Base-by-base conservation (phyloP, 2,329 filamentous ascomycete genomes). In the Alternaria gaisen region DNA sequence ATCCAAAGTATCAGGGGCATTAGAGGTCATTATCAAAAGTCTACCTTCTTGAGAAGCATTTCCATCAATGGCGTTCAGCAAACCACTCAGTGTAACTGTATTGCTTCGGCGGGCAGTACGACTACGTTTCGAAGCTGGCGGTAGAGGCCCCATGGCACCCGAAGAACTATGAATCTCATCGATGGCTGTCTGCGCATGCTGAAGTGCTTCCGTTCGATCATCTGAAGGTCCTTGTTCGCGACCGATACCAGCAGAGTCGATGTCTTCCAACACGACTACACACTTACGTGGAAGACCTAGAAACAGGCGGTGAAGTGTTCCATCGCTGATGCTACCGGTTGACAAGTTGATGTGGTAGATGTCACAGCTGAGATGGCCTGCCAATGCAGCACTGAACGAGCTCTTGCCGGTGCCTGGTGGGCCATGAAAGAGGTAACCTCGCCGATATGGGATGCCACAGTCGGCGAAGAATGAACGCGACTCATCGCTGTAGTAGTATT, bases 1-100 rank as follows among this genome's bases (percentile, higher is more conserved):
- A 72, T 94, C 91, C 0, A 94, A 85, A 10, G 86, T 83, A 65
- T 94, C 88, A 2, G 90, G 89, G 59, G 88, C 86, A 77, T 94
- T 94, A 26, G 90, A 93, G 0, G 91, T 94, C 89, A 94, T 92
- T 78, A 94, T 88, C 22, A 94, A 84, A 14, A 94, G 86, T 42
- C 91, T 86, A 36, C 91, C 91, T 78, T 94, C 91, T 70, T 92
- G 90, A 5, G 88, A 91, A 4, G 89, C 90, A 4, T 93, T 91
- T 51, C 92, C 91, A 71, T 96, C 92, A 30, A 95, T 92, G 56
- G 90, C 90, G 75, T 95, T 95, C 46, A 96, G 84, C 1, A 95
- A 84, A 48, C 58, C 7, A 89, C 91, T 2, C 88, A 92, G 14
- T 92, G 84, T 9, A 89, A 70, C 71, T 61, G 28, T 24, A 12